Evolutionary conservation across 768 basidiomycete genomes (phyloP).

Genomic region (Naganishia antarctica): DNA sequence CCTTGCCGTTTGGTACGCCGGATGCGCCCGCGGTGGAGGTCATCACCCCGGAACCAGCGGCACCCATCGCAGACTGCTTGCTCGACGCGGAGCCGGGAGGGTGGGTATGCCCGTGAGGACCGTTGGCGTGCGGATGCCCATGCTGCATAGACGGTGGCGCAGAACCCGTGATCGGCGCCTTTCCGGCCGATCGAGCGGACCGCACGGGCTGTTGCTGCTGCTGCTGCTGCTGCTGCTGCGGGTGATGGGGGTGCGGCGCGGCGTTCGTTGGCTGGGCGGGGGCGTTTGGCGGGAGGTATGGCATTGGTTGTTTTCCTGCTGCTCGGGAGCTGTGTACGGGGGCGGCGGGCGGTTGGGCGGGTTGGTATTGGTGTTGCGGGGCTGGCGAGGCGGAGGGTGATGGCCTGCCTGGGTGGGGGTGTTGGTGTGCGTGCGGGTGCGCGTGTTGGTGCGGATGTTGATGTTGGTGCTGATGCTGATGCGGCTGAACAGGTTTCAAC

Average conservation of each 20-base stretch:
- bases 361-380: constrained; percentile 39
- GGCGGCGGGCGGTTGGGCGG: constrained; percentile 54
- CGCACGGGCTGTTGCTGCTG: constrained; percentile 35
- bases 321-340: constrained; percentile 61
- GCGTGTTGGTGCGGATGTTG: constrained; percentile 28
- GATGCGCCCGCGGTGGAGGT: constrained; percentile 52
- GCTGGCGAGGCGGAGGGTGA: constrained; percentile 18
- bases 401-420: background rate
- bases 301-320: constrained; percentile 89
- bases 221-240: constrained; percentile 18
- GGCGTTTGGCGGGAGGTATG: constrained; percentile 53
- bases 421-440: constrained; percentile 29
- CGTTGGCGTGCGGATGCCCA: too few species aligned
- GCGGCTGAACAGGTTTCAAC: constrained; percentile 39
- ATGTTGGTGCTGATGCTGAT: constrained; percentile 22
- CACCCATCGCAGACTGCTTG: constrained; percentile 19
- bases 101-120: constrained; percentile 47
- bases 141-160: constrained; percentile 33
- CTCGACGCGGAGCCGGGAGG: constrained; percentile 27
- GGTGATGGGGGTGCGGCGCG: constrained; percentile 17
- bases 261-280: constrained; percentile 29
- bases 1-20: constrained; percentile 55
- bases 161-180: constrained; percentile 46
- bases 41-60: background rate
- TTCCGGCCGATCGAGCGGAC: constrained; percentile 50